Conservation (phyloP, 2,329 filamentous ascomycete species). For the Trichoderma endophyticum region DNA sequence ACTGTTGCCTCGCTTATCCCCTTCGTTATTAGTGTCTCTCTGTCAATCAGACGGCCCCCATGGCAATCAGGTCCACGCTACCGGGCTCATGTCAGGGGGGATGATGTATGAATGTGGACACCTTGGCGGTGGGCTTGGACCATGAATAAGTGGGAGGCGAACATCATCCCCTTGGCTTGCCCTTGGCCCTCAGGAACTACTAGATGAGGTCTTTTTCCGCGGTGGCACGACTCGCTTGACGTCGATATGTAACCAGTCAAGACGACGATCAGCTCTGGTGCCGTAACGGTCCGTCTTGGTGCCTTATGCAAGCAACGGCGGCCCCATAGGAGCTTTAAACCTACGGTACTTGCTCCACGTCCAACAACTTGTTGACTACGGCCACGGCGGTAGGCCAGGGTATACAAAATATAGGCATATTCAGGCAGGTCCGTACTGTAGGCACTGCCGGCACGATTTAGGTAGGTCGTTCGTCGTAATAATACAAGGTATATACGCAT, state of each 20-base stretch:
- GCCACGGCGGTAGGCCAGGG: background rate
- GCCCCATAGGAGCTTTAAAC: background rate
- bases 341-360: background rate
- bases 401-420: background rate
- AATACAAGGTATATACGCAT: background rate
- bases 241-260: background rate
- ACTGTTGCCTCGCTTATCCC: background rate
- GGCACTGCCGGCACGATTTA: background rate
- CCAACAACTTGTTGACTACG: background rate
- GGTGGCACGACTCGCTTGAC: conserved; percentile 5
- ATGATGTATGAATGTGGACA: background rate
- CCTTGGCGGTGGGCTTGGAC: background rate
- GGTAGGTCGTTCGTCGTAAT: background rate
- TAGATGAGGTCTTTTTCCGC: background rate
- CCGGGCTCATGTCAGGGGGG: background rate
- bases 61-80: background rate
- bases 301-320: background rate
- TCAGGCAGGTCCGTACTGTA: background rate
- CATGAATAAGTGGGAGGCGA: background rate
- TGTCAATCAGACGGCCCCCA: background rate
- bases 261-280: background rate
- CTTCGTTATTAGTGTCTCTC: background rate
- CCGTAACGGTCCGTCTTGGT: background rate
- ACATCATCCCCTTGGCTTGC: background rate
- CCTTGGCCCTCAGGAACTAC: background rate